phyloP scores from a whole-genome alignment of 1,284 basidiomycete species.

The Ganoderma sinense region DNA sequence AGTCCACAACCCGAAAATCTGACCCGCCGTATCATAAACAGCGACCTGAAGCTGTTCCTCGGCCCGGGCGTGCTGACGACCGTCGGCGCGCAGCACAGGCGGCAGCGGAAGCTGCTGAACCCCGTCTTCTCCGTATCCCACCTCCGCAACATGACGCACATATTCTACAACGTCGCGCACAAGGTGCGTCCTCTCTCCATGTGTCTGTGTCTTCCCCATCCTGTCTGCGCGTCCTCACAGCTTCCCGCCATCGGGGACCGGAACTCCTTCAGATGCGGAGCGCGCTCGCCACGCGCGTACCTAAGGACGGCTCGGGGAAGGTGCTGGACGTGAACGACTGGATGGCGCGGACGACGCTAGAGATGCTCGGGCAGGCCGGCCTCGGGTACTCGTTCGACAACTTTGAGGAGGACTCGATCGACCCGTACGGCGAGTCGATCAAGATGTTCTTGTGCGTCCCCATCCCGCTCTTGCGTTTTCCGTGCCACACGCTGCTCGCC shows the following conservation, averaged over 20 bases:
- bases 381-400: slow-evolving; percentile 47
- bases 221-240: neutral
- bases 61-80: slow-evolving; percentile 23
- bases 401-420: slow-evolving; percentile 31
- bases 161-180: slow-evolving; percentile 21
- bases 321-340: slow-evolving; percentile 43
- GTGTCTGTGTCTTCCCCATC: neutral
- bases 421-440: slow-evolving; percentile 38
- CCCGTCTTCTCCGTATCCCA: slow-evolving; percentile 27
- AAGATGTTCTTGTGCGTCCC: slow-evolving; percentile 38
- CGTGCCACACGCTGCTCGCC: neutral
- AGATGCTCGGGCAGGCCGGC: slow-evolving; percentile 45
- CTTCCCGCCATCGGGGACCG: neutral
- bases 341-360: slow-evolving; percentile 44
- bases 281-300: slow-evolving; percentile 25
- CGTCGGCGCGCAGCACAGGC: slow-evolving; percentile 17
- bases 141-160: slow-evolving; percentile 24
- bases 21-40: neutral
- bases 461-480: neutral
- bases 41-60: slow-evolving; percentile 17
- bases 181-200: neutral
- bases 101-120: slow-evolving; percentile 28
- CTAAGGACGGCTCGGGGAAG: neutral
- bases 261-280: slow-evolving; percentile 25
- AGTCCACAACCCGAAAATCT: neutral